A percentile compares a stretch with the other conserved stretches of the same genome.
Evolutionary conservation across 805 yeast species (phyloP).

Genomic region (Suhomyces tanzawaensis): DNA sequence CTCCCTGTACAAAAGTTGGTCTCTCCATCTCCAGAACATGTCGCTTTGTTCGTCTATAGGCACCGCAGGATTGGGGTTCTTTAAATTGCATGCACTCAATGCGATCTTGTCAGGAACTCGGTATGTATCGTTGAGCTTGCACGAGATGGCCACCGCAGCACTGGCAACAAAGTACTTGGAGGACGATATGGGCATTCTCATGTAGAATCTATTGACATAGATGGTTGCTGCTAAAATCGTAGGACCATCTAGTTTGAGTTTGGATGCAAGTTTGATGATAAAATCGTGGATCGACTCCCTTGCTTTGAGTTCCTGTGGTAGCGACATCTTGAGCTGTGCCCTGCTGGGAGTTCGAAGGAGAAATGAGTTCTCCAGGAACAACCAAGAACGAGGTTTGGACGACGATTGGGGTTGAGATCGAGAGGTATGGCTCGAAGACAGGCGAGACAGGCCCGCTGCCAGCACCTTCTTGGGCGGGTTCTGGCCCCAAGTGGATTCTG

Average conservation of each 20-base stretch:
- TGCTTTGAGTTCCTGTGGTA: slow-evolving; percentile 36
- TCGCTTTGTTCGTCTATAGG: slow-evolving; percentile 39
- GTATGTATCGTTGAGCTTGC: slow-evolving; percentile 42
- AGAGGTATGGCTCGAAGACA: too few relatives aligned
- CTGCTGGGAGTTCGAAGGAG: slow-evolving; percentile 33
- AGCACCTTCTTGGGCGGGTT: not conserved
- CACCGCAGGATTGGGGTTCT: slow-evolving; percentile 26
- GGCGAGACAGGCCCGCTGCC: too few relatives aligned
- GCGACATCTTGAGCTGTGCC: slow-evolving; percentile 25
- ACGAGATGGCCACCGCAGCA: slow-evolving; percentile 43
- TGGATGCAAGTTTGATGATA: slow-evolving; percentile 34
- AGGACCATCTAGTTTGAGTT: slow-evolving; percentile 37
- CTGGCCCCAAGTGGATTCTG: not conserved
- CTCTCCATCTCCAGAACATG: slow-evolving; percentile 45
- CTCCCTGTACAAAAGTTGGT: slow-evolving; percentile 42
- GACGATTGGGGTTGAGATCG: not conserved
- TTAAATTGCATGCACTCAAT: slow-evolving; percentile 33
- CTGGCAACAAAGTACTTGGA: slow-evolving; percentile 45
- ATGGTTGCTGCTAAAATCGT: slow-evolving; percentile 44
- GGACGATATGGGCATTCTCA: slow-evolving; percentile 41
- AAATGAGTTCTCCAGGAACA: slow-evolving; percentile 35
- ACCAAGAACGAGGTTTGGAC: slow-evolving; percentile 23
- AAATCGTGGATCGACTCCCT: slow-evolving; percentile 40
- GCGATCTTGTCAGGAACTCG: slow-evolving; percentile 45
- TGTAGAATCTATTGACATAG: slow-evolving; percentile 37